Evolutionary conservation across 129 eudicot species (phyloP), one percentile per base, ranked within the genome.

Genomic region (Lactuca sativa): DNA sequence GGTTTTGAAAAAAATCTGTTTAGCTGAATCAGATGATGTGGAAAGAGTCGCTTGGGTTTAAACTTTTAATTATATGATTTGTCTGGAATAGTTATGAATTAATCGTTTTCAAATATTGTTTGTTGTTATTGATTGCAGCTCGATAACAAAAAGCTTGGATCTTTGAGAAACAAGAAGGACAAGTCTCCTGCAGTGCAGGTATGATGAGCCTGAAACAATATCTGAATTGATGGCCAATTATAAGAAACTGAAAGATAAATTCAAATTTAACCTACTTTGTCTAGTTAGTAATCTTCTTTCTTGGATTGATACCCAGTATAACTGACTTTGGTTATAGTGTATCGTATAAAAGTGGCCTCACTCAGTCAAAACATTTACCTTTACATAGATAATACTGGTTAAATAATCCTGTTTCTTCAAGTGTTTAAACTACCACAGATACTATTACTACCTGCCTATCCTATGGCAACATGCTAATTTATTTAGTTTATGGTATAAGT

Each of bases 131-230:
- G 30, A 25, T 25, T 40, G 8, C 86, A 87, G 93, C 70, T 87
- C 68, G 97, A 91, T 82, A 91, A 88, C 72, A 81, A 74, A 64
- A 91, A 83, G 71, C 90, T 91, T 65, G 92, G 86, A 76, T 84
- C 85, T 67, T 79, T 91, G 62, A 77, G 63, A 10, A 88, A 83
- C 82, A 81, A 76, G 43, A 88, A 88, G 73, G 95, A 88, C 17
- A 74, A 70, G 51, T 66, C 88, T 64, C 95, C 97, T 4, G 92
- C 83, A 56, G 64, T 93, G 96, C 98, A 93, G 98, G 98, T 93
- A 69, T 49, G 75, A 52, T 69, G 30, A 64, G 4, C 4, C 14
- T 10, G 36, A 34, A 61, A 36, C 5, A 64, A 44, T 58, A 8
- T 15, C 31, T 66, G 1, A 13, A 18, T 47, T 57, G 54, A 25